Evolutionary conservation across 2,329 filamentous ascomycete genomes (phyloP).

Genomic region (Aspergillus terreus): DNA sequence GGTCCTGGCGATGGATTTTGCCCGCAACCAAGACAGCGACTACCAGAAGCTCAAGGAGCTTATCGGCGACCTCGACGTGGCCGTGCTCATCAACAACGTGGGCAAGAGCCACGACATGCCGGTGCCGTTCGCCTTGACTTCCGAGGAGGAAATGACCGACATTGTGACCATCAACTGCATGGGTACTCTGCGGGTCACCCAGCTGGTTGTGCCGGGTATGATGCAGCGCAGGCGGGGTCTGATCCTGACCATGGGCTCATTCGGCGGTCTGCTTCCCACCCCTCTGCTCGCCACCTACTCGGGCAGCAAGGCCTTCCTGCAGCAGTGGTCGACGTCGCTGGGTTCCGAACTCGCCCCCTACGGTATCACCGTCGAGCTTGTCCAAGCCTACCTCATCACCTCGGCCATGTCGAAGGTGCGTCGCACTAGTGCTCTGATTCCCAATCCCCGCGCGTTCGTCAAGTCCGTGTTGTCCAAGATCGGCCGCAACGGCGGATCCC

Average conservation of each 20-base stretch:
- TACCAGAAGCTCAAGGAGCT: constrained; percentile 69
- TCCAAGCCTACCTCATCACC: constrained; percentile 88
- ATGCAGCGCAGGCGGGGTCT: constrained; percentile 78
- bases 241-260: constrained; percentile 95
- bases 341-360: constrained; percentile 75
- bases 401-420: constrained; percentile 97
- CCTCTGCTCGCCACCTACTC: constrained; percentile 94
- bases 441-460: constrained; percentile 79
- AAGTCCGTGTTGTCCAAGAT: constrained; percentile 73
- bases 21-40: constrained; percentile 72
- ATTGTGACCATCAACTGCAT: constrained; percentile 96
- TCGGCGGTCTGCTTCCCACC: constrained; percentile 87
- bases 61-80: constrained; percentile 71
- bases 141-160: constrained; percentile 73
- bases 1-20: constrained; percentile 87
- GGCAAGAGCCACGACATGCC: constrained; percentile 92
- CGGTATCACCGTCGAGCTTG: constrained; percentile 84
- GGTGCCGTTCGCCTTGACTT: constrained; percentile 78
- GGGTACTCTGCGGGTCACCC: constrained; percentile 83
- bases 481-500: constrained; percentile 71
- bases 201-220: constrained; percentile 81
- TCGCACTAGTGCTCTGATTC: constrained; percentile 71
- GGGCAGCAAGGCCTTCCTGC: constrained; percentile 95
- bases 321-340: constrained; percentile 89
- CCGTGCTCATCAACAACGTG: constrained; percentile 93